Base-by-base conservation (phyloP, 345 rosid genomes). In the Corchorus capsularis region DNA sequence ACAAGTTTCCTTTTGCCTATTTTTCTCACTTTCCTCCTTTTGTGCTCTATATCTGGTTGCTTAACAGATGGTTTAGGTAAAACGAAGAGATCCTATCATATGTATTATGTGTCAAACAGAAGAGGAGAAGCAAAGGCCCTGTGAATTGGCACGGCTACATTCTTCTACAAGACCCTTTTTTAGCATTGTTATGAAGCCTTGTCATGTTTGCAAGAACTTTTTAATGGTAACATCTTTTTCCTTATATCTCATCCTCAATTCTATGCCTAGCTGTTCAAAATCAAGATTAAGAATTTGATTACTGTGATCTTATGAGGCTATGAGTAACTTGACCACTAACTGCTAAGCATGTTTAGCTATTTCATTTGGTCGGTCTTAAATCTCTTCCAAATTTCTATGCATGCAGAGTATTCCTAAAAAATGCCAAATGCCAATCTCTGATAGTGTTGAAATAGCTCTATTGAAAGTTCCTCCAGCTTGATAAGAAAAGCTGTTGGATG, bases 391-490 rank as follows among this genome's bases (percentile, higher is more conserved):
- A 52, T 19, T 9, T 43, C 62, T 35, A 6, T 64, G 14, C 35
- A 52, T 71, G 63, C n/a, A 55, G 63, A 37, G 5, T 15, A 27
- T 71, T 39, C 74, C 63, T 41, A 55, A 54, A 55, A 17, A 11
- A 17, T 71, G 52, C 63, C 45, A 4, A 27, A 27, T 27, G 27
- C 45, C 37, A 46, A 4, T 54, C 34, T 6, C n/a, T 3, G 49
- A 39, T 35, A 39, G 20, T 10, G 49, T 16, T 17, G 19, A 2
- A 11, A 37, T 4, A 52, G 22, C 59, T 34, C 4, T 0, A n/a
- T 32, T 71, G 74, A 37, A 49, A 53, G 63, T 71, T 17, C 35
- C 49, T 17, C 72, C 35, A 27, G 72, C 41, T 57, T 22, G 57
- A 27, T 27, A 7, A 37, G 63, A 56, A 27, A 27, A 27, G 27